phyloP scores from a whole-genome alignment of 2,329 filamentous ascomycete genomes.

The Bipolaris victoriae region DNA sequence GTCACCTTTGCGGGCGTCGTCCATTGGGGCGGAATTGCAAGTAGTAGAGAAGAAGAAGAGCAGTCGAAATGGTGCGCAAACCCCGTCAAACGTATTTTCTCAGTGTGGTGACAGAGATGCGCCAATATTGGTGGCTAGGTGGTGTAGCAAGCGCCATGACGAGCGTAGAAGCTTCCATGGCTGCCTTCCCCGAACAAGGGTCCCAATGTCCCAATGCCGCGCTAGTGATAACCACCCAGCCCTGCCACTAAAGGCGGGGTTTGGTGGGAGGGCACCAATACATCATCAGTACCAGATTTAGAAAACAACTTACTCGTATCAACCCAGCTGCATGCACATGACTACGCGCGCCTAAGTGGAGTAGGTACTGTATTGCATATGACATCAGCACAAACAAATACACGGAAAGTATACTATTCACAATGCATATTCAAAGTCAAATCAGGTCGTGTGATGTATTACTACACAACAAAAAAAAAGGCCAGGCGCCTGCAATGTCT shows the following conservation, averaged over 20 bases:
- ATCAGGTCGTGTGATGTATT: constrained; percentile 12
- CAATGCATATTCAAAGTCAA: not conserved
- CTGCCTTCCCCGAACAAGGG: constrained; percentile 12
- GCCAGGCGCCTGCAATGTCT: constrained; percentile 17
- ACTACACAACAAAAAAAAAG: constrained; percentile 14
- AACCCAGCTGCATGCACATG: not conserved
- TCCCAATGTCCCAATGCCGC: constrained; percentile 4
- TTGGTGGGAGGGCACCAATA: not conserved
- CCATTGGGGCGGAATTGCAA: constrained; percentile 52
- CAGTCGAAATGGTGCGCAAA: not conserved
- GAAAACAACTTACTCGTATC: not conserved
- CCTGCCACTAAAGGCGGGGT: not conserved
- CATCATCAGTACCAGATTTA: not conserved
- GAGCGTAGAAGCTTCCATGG: constrained; percentile 16
- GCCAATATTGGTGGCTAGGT: not conserved
- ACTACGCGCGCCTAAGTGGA: not conserved
- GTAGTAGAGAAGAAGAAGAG: not conserved
- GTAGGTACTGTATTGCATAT: too few relatives aligned
- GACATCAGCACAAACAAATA: not conserved
- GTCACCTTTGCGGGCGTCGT: constrained; percentile 62
- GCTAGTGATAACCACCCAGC: not conserved
- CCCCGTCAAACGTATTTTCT: not conserved
- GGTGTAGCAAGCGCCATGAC: not conserved
- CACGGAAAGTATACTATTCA: not conserved
- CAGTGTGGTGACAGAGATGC: not conserved